Evolutionary conservation across 305 asterid species (phyloP), one percentile per base, ranked within the genome.

Genomic region (Fraxinus sp.): DNA sequence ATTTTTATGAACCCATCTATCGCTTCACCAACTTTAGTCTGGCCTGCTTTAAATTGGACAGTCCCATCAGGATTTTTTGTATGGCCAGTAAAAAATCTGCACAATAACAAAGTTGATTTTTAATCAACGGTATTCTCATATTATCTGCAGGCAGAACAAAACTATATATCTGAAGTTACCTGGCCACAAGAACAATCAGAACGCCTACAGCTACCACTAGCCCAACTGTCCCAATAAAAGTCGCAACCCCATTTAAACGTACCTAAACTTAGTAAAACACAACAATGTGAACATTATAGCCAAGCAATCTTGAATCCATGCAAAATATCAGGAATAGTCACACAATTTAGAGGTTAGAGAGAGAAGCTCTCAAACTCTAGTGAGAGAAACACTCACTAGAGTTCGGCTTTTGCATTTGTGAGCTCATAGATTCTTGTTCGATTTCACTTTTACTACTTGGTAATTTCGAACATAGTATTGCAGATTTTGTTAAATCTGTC

Each of bases 161-260:
- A 55, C 55, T 66, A 81, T 36, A 81, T 36, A 41, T 66, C 81
- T 62, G 64, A 14, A 84, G 37, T 77, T 81, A 96, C 99, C 98
- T 91, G 87, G 74, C 80, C 80, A 93, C 91, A 79, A 96, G 99
- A 87, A 94, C 88, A 80, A 91, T 22, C 79, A 96, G 94, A 86
- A 96, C 98, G 8, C 84, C 79, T 59, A 90, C 84, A 14, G 98
- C 99, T 52, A 94, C 98, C 9, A 84, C 87, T 33, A 96, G 97
- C 80, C 99, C 99, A 79, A 92, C 98, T 4, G 90, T 86, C 79
- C 98, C 98, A 84, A 96, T 94, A 87, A 94, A 96, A 64, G 98
- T 94, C 5, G 98, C 99, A 74, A 94, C 98, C 10, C 99, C 99
- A 85, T 93, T 96, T 84, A 96, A 85, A 26, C 98, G 92, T 49